These are phyloP conservation scores for Fusarium nelsonii DNA, from an alignment of 2,329 filamentous ascomycete genomes.

Conservation along the genomic window DNA sequence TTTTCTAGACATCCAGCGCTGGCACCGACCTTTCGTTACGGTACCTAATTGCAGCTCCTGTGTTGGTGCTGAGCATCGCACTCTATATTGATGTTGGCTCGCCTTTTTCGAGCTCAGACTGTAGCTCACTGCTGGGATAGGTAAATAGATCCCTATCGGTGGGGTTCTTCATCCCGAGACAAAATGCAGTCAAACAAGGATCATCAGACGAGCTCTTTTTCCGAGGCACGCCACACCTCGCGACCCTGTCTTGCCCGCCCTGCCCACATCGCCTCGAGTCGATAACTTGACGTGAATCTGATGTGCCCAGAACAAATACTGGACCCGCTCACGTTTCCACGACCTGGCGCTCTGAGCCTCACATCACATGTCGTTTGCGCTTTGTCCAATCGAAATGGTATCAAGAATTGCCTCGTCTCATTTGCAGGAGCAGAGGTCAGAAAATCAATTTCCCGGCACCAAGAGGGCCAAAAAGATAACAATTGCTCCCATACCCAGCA, in stretches of 20 bases:
- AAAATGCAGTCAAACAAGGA: conserved; percentile 40
- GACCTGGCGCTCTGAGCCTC: conserved; percentile 32
- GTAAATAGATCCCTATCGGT: conserved; percentile 10
- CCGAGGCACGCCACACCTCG: conserved; percentile 47
- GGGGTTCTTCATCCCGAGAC: conserved; percentile 36
- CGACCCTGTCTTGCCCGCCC: conserved; percentile 36
- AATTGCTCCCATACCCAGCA: conserved; percentile 38
- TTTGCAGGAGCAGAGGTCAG: conserved; percentile 34
- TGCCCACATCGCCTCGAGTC: conserved; percentile 41
- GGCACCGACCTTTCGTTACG: conserved; percentile 3
- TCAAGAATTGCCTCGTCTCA: conserved; percentile 27
- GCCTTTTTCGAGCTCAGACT: conserved; percentile 17
- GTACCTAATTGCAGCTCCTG: conserved; percentile 9
- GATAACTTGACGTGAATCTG: conserved; percentile 45
- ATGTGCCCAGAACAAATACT: conserved; percentile 36
- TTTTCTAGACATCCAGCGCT: conserved; percentile 1
- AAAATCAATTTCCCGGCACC: conserved; percentile 47
- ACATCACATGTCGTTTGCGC: conserved; percentile 39
- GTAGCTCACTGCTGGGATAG: conserved; percentile 22
- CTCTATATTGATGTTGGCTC: conserved; percentile 1
- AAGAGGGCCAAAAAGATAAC: conserved; percentile 37
- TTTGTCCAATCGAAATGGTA: conserved; percentile 24
- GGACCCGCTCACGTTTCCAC: conserved; percentile 35
- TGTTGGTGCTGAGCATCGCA: neutral
- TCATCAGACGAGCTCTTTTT: conserved; percentile 48